A percentile compares a stretch with the other conserved stretches of the same genome.
Evolutionary conservation across 2,329 filamentous ascomycete species (phyloP).

Genomic region (Amesomyces nigricolor): DNA sequence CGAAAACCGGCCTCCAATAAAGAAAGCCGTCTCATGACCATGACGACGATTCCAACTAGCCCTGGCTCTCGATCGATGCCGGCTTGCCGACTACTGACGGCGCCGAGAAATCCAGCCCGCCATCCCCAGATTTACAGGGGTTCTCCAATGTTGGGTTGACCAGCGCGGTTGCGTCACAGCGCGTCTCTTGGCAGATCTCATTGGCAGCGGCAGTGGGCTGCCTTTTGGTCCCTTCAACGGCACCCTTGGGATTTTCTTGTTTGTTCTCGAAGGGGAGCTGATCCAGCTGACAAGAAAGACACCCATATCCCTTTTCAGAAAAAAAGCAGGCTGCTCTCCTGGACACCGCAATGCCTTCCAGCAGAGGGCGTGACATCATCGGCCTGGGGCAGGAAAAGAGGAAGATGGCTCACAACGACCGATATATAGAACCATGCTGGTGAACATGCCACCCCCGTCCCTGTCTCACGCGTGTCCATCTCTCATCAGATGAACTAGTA

Average conservation of each 20-base stretch:
- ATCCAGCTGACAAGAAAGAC: background rate
- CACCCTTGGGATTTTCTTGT: no score
- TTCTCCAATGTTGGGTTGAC: background rate
- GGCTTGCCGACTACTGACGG: background rate
- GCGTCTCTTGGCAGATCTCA: slow-evolving; percentile 6
- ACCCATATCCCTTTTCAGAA: background rate
- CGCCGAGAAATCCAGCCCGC: background rate
- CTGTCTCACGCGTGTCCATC: background rate
- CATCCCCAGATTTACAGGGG: background rate
- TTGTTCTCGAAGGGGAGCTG: background rate
- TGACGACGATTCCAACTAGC: background rate
- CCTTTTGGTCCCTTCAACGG: background rate
- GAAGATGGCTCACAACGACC: background rate
- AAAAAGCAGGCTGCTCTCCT: background rate
- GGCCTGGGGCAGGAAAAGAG: background rate
- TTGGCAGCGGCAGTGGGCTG: background rate
- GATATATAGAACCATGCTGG: background rate
- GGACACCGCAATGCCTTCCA: background rate
- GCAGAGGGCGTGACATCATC: slow-evolving; percentile 4
- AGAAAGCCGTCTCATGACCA: background rate
- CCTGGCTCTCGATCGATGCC: background rate
- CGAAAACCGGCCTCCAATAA: background rate
- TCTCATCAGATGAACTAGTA: slow-evolving; percentile 1
- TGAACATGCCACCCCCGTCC: background rate
- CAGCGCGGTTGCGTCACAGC: slow-evolving; percentile 8